These are phyloP conservation scores for Piper betle DNA, from an alignment of 164 flowering plant genomes.

Conservation along the genomic window DNA sequence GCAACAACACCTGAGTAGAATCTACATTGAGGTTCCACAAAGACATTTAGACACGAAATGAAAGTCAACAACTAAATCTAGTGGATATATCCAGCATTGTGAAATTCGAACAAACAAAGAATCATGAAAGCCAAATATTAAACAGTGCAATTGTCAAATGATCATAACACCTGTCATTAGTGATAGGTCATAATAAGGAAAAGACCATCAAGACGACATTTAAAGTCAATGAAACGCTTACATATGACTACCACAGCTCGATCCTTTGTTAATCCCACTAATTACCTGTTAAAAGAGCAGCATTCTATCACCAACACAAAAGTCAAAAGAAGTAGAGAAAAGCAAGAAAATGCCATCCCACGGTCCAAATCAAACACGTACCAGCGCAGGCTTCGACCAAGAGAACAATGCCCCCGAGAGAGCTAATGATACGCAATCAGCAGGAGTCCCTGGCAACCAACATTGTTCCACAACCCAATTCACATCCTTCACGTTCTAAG, in stretches of 20 bases:
- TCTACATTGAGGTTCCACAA: slow-evolving; percentile 25
- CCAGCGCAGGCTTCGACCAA: slow-evolving; percentile 91
- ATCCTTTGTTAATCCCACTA: slow-evolving; percentile 84
- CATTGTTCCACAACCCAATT: background rate
- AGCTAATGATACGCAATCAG: slow-evolving; percentile 88
- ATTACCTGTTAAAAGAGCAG: slow-evolving; percentile 49
- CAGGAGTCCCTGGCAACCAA: slow-evolving; percentile 64
- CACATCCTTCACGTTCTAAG: background rate
- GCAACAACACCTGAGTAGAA: slow-evolving; percentile 85
- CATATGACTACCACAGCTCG: slow-evolving; percentile 88
- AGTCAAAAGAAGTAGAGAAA: background rate
- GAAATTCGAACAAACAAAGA: too few species aligned
- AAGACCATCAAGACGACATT: background rate
- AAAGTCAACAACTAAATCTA: too few species aligned
- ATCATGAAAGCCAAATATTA: too few species aligned
- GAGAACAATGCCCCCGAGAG: slow-evolving; percentile 88
- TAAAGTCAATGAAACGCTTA: slow-evolving; percentile 22
- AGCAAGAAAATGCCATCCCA: background rate
- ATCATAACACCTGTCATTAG: too few species aligned
- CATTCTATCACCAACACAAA: background rate
- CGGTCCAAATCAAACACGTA: slow-evolving; percentile 16
- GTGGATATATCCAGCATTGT: too few species aligned
- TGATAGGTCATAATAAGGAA: background rate
- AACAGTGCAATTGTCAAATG: too few species aligned
- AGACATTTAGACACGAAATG: slow-evolving; percentile 1